Base-by-base conservation (phyloP, 306 rosid genomes). In the Urtica urens region DNA sequence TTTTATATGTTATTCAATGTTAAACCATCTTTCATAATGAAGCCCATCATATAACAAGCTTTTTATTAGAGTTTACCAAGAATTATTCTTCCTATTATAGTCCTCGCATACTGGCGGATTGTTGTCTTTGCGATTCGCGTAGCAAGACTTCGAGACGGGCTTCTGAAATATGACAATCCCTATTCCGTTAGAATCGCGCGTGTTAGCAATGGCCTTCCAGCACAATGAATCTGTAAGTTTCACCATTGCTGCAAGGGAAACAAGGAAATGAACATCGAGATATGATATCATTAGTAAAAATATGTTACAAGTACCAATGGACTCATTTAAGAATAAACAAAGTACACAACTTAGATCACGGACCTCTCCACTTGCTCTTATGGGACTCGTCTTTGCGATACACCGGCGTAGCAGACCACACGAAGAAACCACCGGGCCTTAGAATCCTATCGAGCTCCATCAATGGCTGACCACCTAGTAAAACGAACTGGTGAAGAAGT, bases 381-480 rank as follows among this genome's bases (percentile, higher is more conserved):
- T 90, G 87, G 46, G 85, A 71, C 55, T 79, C 82, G 30, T 77
- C 71, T 20, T 79, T 51, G 10, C 81, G 92, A 59, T 90, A 82
- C 61, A 90, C 95, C 3, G 94, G 95, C 25, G 95, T 90, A 29
- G 99, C 99, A 53, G 87, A 90, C 99, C 99, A 90, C 68, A 83
- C 72, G 65, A 90, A 90, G 62, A 70, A 79, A 3, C 99, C 99
- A 0, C 95, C 94, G 6, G 95, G 99, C 75, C 95, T 73, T 55
- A 85, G 85, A 85, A 90, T 59, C 66, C 99, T 75, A 39, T 90
- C 85, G 51, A 90, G 94, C 76, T 90, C 99, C 43, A 64, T 49
- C n/a, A 90, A 63, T 16, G 95, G 93, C 70, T 75, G 84, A 56
- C 95, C 95, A 37, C 99, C 99, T 49, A 28, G 27, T 25, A 14